These are phyloP conservation scores for Torulaspora pretoriensis DNA, from an alignment of 1,139 yeast genomes.

Conservation along the genomic window DNA sequence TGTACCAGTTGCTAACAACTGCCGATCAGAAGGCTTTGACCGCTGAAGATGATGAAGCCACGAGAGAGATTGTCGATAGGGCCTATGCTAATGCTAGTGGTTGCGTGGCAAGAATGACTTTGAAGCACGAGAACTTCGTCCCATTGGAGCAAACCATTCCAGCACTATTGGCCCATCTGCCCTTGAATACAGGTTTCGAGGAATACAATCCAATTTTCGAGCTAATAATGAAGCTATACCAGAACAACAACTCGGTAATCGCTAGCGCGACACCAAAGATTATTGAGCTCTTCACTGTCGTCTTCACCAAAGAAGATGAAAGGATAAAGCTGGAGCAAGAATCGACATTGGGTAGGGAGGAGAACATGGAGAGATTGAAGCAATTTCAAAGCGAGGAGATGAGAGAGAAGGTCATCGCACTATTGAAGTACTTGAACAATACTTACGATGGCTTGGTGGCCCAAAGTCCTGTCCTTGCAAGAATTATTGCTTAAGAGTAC, in stretches of 20 bases:
- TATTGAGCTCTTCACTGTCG: constrained; percentile 62
- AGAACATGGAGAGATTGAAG: constrained; percentile 67
- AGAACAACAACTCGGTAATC: constrained; percentile 55
- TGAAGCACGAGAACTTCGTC: constrained; percentile 65
- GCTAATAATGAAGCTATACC: constrained; percentile 68
- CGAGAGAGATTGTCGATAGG: constrained; percentile 75
- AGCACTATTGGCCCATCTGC: constrained; percentile 72
- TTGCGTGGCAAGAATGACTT: constrained; percentile 88
- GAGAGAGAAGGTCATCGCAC: constrained; percentile 58
- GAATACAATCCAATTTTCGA: constrained; percentile 90
- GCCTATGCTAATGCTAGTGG: constrained; percentile 95
- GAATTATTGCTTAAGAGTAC: constrained; percentile 43
- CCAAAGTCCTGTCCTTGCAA: constrained; percentile 50
- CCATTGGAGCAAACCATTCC: constrained; percentile 81
- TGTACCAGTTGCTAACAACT: constrained; percentile 74
- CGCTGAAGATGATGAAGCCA: constrained; percentile 69
- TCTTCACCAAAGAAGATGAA: constrained; percentile 70
- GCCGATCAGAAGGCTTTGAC: constrained; percentile 63
- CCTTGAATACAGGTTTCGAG: constrained; percentile 83
- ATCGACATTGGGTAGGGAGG: constrained; percentile 79
- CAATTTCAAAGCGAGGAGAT: constrained; percentile 71
- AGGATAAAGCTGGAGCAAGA: constrained; percentile 64
- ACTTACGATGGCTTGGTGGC: constrained; percentile 60
- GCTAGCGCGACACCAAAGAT: constrained; percentile 58
- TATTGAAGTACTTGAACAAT: constrained; percentile 69